Base-by-base conservation (phyloP, 192 early-diverging fungal species). In the Obelidium mucronatum region DNA sequence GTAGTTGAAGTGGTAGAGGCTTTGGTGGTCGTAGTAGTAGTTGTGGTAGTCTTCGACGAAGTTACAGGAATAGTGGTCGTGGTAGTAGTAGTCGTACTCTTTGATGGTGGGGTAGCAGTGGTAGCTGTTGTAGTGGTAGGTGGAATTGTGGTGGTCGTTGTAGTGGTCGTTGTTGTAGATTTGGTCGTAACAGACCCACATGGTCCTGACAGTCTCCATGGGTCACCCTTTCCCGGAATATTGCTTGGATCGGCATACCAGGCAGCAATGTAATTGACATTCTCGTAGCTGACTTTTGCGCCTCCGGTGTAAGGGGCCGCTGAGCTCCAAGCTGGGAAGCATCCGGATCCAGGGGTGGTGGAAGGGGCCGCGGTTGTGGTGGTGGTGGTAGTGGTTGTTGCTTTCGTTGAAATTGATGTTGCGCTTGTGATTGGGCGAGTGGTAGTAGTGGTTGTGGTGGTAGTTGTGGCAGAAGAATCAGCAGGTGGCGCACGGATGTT, bases 401-500 rank as follows among this genome's bases (percentile, higher is more conserved):
- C 1, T 1, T 22, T 1, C 19, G 30, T 31, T 26, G 59, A 61
- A 61, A 13, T 22, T 4, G 59, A 28, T 15, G 59, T 61, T 26
- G 59, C n/a, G 1, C 30, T 61, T 61, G 59, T 15, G 3, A 31
- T 61, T 22, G 59, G 15, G 30, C 17, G 0, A 1, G 59, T 61
- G 30, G 59, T 28, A 22, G 59, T 61, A n/a, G n/a, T n/a, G n/a
- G n/a, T n/a, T n/a, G n/a, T n/a, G n/a, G n/a, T n/a, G n/a, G n/a
- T n/a, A n/a, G n/a, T n/a, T n/a, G n/a, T 22, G 33, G 17, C 24
- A 0, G n/a, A 61, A 15, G 24, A 26, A 17, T 22, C n/a, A n/a
- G n/a, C n/a, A n/a, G n/a, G n/a, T n/a, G 66, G 66, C 2, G 66
- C 66, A 51, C n/a, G 15, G 28, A 67, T 67, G 33, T 67, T 67